Percentiles rank a stretch among this genome's conserved stretches.
Evolutionary conservation across 352 stramenopile species (phyloP).

Genomic region (Phytophthora foliorum): DNA sequence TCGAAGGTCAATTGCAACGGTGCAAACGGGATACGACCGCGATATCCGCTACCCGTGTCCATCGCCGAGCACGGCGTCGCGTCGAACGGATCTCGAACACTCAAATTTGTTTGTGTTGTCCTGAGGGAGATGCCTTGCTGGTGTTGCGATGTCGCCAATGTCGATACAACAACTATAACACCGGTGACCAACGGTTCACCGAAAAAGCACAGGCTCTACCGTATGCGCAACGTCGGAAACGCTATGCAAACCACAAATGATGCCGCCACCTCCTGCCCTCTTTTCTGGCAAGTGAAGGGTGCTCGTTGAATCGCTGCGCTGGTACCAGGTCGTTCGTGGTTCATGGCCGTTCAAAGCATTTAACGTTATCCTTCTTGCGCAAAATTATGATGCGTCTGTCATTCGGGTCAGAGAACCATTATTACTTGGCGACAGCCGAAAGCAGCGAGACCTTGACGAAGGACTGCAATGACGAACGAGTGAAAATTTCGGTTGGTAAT

Average conservation of each 20-base stretch:
- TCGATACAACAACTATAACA: conserved; percentile 15
- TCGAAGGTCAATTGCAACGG: conserved; percentile 21
- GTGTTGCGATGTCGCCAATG: conserved; percentile 14
- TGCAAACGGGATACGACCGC: conserved; percentile 20
- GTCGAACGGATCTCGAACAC: not conserved
- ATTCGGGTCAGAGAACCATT: not conserved
- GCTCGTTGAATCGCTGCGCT: not conserved
- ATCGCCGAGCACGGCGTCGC: not conserved
- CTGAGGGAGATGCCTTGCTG: not conserved
- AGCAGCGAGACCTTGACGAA: not conserved
- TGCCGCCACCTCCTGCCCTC: not conserved
- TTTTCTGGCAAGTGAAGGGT: not conserved
- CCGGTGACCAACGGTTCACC: conserved; percentile 5
- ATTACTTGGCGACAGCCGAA: not conserved
- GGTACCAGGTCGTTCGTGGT: not conserved
- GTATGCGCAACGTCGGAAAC: conserved; percentile 2
- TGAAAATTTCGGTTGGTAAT: not conserved
- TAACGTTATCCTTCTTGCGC: not conserved
- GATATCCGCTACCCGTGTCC: conserved; percentile 23
- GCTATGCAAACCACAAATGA: not conserved
- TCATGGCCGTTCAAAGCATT: not conserved
- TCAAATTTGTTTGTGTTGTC: not conserved
- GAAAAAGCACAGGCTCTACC: not conserved
- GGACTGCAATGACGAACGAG: not conserved
- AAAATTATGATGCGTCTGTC: not conserved